Percentiles rank a stretch among this genome's conserved stretches.
phyloP scores from a whole-genome alignment of 2,329 filamentous ascomycete genomes.

The Rutstroemia sp. region DNA sequence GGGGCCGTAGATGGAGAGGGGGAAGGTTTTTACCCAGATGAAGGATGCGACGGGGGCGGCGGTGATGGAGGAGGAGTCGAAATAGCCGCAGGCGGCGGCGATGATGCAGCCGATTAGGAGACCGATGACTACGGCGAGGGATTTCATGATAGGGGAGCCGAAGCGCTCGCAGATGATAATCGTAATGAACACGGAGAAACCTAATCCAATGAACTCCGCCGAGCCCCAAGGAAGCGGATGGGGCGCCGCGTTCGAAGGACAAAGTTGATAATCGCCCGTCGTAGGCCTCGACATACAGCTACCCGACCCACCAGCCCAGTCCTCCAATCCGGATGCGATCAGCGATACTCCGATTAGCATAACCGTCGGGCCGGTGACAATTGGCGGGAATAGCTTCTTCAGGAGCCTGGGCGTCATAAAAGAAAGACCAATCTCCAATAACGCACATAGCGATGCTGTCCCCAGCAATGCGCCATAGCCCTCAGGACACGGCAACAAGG shows the following conservation, averaged over 20 bases:
- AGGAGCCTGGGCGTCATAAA: conserved; percentile 64
- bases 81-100: conserved; percentile 70
- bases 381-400: conserved; percentile 69
- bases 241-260: conserved; percentile 60
- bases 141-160: conserved; percentile 76
- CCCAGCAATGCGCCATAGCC: conserved; percentile 72
- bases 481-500: conserved; percentile 65
- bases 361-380: conserved; percentile 69
- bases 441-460: conserved; percentile 56
- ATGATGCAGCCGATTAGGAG: conserved; percentile 62
- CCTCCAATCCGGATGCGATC: conserved; percentile 63
- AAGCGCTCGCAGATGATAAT: conserved; percentile 78
- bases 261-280: conserved; percentile 50
- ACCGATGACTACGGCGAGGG: conserved; percentile 14
- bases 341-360: conserved; percentile 67
- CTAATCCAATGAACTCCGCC: conserved; percentile 70
- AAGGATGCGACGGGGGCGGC: conserved; percentile 65
- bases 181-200: conserved; percentile 71
- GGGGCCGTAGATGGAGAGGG: conserved; percentile 62
- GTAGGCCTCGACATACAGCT: conserved; percentile 42
- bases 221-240: conserved; percentile 71
- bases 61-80: conserved; percentile 65
- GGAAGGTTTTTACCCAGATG: conserved; percentile 74
- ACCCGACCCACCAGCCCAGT: conserved; percentile 72
- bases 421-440: conserved; percentile 66